A percentile compares a stretch with the other conserved stretches of the same genome.
Evolutionary conservation across 208 protist species (phyloP).

Genomic region (Acanthamoeba healyi): DNA sequence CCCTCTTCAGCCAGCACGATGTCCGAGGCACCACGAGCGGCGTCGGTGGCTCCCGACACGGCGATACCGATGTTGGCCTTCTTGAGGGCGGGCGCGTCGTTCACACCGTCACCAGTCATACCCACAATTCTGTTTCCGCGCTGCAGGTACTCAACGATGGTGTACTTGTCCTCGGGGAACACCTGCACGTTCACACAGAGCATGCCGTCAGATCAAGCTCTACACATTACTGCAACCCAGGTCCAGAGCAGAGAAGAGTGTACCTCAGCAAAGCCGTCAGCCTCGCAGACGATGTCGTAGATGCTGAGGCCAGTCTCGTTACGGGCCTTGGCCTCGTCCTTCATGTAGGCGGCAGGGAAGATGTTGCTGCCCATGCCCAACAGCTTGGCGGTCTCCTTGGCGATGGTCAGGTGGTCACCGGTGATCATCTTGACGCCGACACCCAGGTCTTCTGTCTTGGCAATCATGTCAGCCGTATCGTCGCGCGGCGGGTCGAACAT

Average conservation of each 20-base stretch:
- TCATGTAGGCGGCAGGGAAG: constrained; percentile 77
- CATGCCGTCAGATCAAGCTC: background rate
- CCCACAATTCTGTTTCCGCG: constrained; percentile 93
- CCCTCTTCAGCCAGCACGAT: constrained; percentile 96
- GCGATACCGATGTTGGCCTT: constrained; percentile 97
- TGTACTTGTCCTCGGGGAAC: constrained; percentile 96
- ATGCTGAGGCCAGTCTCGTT: constrained; percentile 54
- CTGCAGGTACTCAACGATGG: constrained; percentile 95
- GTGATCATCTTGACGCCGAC: constrained; percentile 97
- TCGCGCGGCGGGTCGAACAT: constrained; percentile 94
- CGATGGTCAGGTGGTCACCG: constrained; percentile 94
- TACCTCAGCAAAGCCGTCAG: constrained; percentile 85
- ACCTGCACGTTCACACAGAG: constrained; percentile 93
- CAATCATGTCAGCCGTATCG: constrained; percentile 94
- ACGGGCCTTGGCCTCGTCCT: constrained; percentile 77
- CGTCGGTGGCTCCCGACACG: constrained; percentile 95
- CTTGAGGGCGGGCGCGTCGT: constrained; percentile 97
- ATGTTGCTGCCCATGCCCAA: constrained; percentile 95
- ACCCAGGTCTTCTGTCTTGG: constrained; percentile 91
- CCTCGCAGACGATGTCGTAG: constrained; percentile 70
- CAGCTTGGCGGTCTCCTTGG: constrained; percentile 94
- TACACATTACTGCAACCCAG: background rate
- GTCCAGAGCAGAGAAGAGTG: constrained; percentile 30
- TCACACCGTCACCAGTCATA: constrained; percentile 98
- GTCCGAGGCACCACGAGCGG: constrained; percentile 94